Base-by-base conservation (phyloP, 139 green algal genomes). In the Monoraphidium neglectum region DNA sequence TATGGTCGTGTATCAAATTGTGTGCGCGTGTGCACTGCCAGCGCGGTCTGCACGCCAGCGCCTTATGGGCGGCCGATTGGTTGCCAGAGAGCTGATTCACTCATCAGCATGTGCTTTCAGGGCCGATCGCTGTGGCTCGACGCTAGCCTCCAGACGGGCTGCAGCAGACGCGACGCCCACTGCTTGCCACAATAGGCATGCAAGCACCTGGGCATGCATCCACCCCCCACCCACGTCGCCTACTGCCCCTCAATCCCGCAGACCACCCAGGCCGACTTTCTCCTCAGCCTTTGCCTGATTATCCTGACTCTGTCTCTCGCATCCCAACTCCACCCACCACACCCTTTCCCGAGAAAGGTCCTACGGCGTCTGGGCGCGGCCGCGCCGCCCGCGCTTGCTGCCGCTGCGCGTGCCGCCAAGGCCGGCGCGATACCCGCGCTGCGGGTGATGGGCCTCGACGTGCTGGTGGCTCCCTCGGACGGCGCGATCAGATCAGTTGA, bases 381-480 rank as follows among this genome's bases (percentile, higher is more conserved):
- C 16, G 36, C 28, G 21, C 75, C 75, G 2, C 30, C 57, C 16
- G 38, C 23, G 2, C 60, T 82, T 0, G 56, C 57, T 4, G 65
- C 70, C 62, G 75, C 75, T 13, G 40, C 74, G 54, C 56, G 56
- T 32, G 70, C 57, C 12, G 87, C 85, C 13, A 51, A 35, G n/a
- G 60, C 78, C 1, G 89, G 89, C 1, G 74, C 80, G 54, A 91
- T 95, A 37, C 69, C 84, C 24, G 69, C 81, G 0, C 76, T 96
- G 54, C 76, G 72, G 5, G 40, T 91, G 40, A 13, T 91, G 37
- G 79, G 77, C 26, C n/a, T 95, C 28, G 87, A 95, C 57, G 87
- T 93, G 16, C 43, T 86, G 21, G 38, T 77, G 21, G 84, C 83
- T 0, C 74, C 90, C 13, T 23, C 43, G 1, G 91, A 95, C 63